phyloP scores from a whole-genome alignment of 2,329 filamentous ascomycete genomes.

The Claviceps lovelessii region DNA sequence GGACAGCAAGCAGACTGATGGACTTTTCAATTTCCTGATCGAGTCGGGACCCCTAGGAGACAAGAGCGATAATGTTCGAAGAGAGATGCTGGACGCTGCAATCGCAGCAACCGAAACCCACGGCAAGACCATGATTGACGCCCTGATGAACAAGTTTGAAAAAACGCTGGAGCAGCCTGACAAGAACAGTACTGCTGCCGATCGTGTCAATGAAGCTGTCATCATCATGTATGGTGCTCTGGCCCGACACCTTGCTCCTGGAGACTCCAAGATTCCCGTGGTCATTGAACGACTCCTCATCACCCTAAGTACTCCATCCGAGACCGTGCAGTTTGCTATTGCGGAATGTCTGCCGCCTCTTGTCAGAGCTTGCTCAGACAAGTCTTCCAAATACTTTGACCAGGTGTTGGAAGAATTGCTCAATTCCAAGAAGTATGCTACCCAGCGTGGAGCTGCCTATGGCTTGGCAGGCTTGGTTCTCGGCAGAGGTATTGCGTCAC shows the following conservation, averaged over 20 bases:
- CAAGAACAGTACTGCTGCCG: slow-evolving; percentile 64
- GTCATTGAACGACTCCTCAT: slow-evolving; percentile 76
- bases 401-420: slow-evolving; percentile 71
- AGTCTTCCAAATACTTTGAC: slow-evolving; percentile 66
- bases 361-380: slow-evolving; percentile 65
- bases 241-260: slow-evolving; percentile 68
- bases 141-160: slow-evolving; percentile 86
- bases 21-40: slow-evolving; percentile 75
- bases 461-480: slow-evolving; percentile 80
- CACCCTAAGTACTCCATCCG: slow-evolving; percentile 85
- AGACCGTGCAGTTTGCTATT: slow-evolving; percentile 92
- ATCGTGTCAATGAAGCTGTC: slow-evolving; percentile 90
- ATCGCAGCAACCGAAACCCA: slow-evolving; percentile 67
- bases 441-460: slow-evolving; percentile 83
- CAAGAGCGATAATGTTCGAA: slow-evolving; percentile 58
- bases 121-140: slow-evolving; percentile 70
- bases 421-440: slow-evolving; percentile 81
- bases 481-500: slow-evolving; percentile 68
- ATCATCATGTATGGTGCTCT: slow-evolving; percentile 95
- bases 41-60: slow-evolving; percentile 79
- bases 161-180: slow-evolving; percentile 73
- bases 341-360: slow-evolving; percentile 86
- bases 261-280: slow-evolving; percentile 75
- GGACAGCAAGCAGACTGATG: slow-evolving; percentile 52
- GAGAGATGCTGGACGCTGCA: slow-evolving; percentile 85